Evolutionary conservation across 2,329 filamentous ascomycete species (phyloP), one percentile per base, ranked within the genome.

Genomic region (Cadophora sp.): DNA sequence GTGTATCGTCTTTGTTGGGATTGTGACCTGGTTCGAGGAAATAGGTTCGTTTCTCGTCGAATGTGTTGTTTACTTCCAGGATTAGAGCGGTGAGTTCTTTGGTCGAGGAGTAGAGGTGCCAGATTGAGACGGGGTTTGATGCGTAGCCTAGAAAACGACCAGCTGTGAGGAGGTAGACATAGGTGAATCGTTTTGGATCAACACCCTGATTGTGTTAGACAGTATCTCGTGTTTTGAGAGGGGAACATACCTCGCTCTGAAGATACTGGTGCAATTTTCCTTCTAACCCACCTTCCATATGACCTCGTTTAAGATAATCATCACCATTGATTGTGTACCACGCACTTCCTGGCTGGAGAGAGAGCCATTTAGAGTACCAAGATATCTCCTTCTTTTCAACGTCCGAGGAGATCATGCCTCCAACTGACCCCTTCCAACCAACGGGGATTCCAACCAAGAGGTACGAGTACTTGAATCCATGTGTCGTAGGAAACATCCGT

Each of bases 101-200:
- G 9, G 85, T 78, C 0, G 78, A 71, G 14, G 87, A 84, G 75
- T 94, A 94, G 2, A 94, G 83, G 71, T 93, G 93, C 90, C 91
- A 94, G 73, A 94, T 91, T 0, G 90, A 93, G 2, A 91, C 89
- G 0, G 90, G 90, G 72, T 93, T 94, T 78, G 92, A 93, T 24
- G 87, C 85, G 74, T 91, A 91, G 3, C 89, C 88, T 6, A 92
- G 76, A 68, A 93, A 90, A 36, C 84, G 84, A 5, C 91, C 86
- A 3, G 90, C 89, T 1, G 91, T 94, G 24, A 92, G 82, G 4
- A 94, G 81, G 72, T 93, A 93, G 0, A 88, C 90, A 73, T 89
- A 83, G 13, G 88, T 86, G 78, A 91, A 94, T 55, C 83, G 80
- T 1, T 81, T 75, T 59, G 86, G 85, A 66, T 88, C 81, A n/a